These are phyloP conservation scores for Triangularia setosa DNA, from an alignment of 2,329 filamentous ascomycete genomes.

Conservation along the genomic window DNA sequence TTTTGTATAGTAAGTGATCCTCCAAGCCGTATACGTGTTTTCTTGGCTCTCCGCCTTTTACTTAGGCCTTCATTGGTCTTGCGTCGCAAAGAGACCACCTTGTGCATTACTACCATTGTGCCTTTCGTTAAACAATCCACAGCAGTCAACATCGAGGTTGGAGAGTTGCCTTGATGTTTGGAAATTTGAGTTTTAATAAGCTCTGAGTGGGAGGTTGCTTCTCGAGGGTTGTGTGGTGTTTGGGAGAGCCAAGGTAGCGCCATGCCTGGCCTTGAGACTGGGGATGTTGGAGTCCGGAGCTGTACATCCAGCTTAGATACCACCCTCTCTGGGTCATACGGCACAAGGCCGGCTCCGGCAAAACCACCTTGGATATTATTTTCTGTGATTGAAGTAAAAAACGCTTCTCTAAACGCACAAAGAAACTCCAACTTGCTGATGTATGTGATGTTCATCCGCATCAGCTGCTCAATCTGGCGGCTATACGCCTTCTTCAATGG, in stretches of 20 bases:
- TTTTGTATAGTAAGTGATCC: not conserved
- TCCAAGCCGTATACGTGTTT: not conserved
- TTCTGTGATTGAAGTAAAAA: conserved; percentile 16
- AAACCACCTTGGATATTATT: conserved; percentile 14
- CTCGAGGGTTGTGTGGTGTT: conserved; percentile 2
- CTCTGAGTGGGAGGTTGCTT: conserved; percentile 1
- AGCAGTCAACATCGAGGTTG: not conserved
- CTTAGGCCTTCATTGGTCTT: conserved; percentile 4
- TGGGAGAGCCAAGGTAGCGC: conserved; percentile 1
- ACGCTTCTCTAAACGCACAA: conserved; percentile 7
- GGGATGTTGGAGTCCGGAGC: conserved; percentile 1
- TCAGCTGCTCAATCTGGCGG: conserved; percentile 10
- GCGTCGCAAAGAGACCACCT: not conserved
- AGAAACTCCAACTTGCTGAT: conserved; percentile 15
- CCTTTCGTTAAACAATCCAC: not conserved
- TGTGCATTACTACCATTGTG: not conserved
- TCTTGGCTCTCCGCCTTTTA: too few species aligned
- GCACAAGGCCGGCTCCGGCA: conserved; percentile 13
- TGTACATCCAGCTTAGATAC: conserved; percentile 5
- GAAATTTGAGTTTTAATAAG: conserved; percentile 6
- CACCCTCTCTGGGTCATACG: conserved; percentile 14
- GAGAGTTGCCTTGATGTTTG: not conserved
- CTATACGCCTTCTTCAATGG: conserved; percentile 1
- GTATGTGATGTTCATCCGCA: conserved; percentile 9
- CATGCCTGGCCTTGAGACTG: not conserved